Percentiles rank a stretch among this genome's conserved stretches.
Evolutionary conservation across 73 alveolate genomes (phyloP).

Genomic region (Strombidium stylifer): DNA sequence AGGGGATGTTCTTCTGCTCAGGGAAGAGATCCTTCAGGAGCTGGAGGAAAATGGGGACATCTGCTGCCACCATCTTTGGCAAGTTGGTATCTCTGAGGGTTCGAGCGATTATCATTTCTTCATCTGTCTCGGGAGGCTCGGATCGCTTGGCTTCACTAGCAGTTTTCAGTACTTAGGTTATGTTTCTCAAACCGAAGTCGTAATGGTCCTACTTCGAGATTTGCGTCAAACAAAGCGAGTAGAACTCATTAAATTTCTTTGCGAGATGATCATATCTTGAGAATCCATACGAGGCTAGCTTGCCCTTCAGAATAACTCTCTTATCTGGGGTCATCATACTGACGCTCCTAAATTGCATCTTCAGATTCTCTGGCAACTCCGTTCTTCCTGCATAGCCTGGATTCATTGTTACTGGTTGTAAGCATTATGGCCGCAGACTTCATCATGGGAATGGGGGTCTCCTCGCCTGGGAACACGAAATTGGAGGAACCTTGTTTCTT

Average conservation of each 20-base stretch:
- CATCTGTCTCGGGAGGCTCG: slow-evolving; percentile 88
- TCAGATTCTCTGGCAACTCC: slow-evolving; percentile 99
- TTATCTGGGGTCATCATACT: slow-evolving; percentile 99
- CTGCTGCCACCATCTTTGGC: slow-evolving; percentile 99
- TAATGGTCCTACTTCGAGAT: slow-evolving; percentile 98
- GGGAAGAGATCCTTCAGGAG: slow-evolving; percentile 99
- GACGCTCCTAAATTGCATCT: slow-evolving; percentile 99
- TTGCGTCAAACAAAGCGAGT: slow-evolving; percentile 99
- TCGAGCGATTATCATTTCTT: slow-evolving; percentile 95
- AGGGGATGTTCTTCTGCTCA: slow-evolving; percentile 93
- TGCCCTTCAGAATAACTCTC: slow-evolving; percentile 99
- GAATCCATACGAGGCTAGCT: slow-evolving; percentile 99
- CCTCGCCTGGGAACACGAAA: slow-evolving; percentile 99
- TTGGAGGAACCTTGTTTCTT: slow-evolving; percentile 94
- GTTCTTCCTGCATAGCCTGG: slow-evolving; percentile 99
- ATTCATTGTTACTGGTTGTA: slow-evolving; percentile 99
- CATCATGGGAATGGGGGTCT: slow-evolving; percentile 81
- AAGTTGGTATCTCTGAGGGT: slow-evolving; percentile 99
- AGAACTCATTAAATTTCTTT: slow-evolving; percentile 99
- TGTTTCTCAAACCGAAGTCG: slow-evolving; percentile 98
- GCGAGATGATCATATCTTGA: slow-evolving; percentile 91
- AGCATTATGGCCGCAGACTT: slow-evolving; percentile 93
- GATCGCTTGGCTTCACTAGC: slow-evolving; percentile 98
- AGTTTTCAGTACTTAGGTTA: slow-evolving; percentile 96
- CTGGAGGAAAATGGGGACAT: slow-evolving; percentile 97